These are phyloP conservation scores for Euphorbia schlechtendalii DNA, from an alignment of 441 rosid species.

Conservation along the genomic window DNA sequence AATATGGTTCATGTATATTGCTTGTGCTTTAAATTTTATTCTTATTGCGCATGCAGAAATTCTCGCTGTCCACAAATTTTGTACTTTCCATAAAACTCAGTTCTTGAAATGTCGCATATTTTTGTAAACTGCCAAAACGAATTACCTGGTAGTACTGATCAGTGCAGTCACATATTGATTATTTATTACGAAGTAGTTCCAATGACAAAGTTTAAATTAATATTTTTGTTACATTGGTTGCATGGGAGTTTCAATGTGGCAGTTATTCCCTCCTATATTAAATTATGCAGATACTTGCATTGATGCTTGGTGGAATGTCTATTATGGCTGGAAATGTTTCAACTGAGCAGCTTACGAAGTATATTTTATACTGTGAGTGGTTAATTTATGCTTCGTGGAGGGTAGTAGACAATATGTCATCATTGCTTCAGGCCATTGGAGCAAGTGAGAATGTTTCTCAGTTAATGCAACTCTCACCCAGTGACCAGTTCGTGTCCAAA, in stretches of 20 bases:
- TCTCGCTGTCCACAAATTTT: not conserved
- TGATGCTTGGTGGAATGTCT: slow-evolving; percentile 80
- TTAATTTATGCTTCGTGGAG: slow-evolving; percentile 94
- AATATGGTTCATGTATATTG: not conserved
- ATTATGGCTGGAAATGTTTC: slow-evolving; percentile 72
- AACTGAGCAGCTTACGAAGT: slow-evolving; percentile 90
- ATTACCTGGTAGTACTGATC: not conserved
- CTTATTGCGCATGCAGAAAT: not conserved
- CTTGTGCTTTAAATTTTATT: slow-evolving; percentile 1
- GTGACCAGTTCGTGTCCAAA: slow-evolving; percentile 65
- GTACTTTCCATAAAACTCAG: not conserved
- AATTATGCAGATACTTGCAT: slow-evolving; percentile 62
- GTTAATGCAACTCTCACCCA: slow-evolving; percentile 82
- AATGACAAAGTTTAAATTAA: not conserved
- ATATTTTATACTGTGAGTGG: slow-evolving; percentile 93
- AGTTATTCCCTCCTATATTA: not conserved
- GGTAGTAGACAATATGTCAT: slow-evolving; percentile 84
- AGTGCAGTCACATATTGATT: not conserved
- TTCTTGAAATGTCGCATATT: too few species aligned
- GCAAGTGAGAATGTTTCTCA: slow-evolving; percentile 96
- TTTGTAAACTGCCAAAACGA: not conserved
- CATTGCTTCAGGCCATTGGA: slow-evolving; percentile 88
- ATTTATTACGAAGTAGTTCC: not conserved
- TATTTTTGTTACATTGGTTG: not conserved
- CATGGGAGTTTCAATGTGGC: not conserved